These are phyloP conservation scores for Lachnellula cervina DNA, from an alignment of 2,329 filamentous ascomycete genomes.

Conservation along the genomic window DNA sequence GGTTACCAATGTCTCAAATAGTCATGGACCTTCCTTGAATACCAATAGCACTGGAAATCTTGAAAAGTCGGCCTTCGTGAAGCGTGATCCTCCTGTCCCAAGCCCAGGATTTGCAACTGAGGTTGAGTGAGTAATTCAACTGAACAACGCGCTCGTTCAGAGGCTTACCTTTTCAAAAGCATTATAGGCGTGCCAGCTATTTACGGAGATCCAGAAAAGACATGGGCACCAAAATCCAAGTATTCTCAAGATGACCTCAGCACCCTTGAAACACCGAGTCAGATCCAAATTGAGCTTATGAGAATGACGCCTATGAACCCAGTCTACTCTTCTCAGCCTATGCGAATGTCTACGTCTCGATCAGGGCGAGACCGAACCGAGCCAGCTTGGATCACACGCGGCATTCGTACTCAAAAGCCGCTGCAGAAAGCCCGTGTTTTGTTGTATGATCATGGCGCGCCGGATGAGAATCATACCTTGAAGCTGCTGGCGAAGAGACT, in stretches of 20 bases:
- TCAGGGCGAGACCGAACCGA: not conserved
- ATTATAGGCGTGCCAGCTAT: conserved; percentile 2
- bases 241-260: conserved; percentile 1
- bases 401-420: not conserved
- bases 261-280: not conserved
- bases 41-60: not conserved
- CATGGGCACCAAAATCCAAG: not conserved
- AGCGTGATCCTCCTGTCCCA: conserved; percentile 1
- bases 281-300: not conserved
- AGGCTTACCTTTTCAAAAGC: not conserved
- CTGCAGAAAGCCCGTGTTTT: conserved; percentile 7
- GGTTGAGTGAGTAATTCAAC: not conserved
- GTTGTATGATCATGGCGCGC: conserved; percentile 8
- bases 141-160: not conserved
- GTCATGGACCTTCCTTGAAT: not conserved
- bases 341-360: not conserved
- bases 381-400: not conserved
- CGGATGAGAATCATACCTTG: conserved; percentile 1
- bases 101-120: not conserved
- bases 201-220: conserved; percentile 2
- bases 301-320: not conserved
- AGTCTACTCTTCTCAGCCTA: not conserved
- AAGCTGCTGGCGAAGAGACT: conserved; percentile 2
- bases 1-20: not conserved
- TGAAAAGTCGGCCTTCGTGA: not conserved